phyloP scores from a whole-genome alignment of 2,329 filamentous ascomycete genomes.

The Pseudogymnoascus sp. region DNA sequence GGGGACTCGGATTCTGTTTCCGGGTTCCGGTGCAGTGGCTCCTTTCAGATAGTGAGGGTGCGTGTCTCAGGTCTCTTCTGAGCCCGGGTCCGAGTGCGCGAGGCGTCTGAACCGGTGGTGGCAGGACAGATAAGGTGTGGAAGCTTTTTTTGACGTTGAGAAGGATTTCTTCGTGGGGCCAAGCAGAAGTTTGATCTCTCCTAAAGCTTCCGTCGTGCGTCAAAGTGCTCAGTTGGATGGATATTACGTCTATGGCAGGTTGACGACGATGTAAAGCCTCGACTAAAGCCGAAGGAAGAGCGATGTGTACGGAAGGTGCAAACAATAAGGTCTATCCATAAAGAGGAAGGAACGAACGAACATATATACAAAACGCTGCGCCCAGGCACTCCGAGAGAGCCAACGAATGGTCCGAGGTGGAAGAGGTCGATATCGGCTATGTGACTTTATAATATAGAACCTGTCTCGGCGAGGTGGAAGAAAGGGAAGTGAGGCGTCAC shows the following conservation, averaged over 20 bases:
- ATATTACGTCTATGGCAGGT: neutral
- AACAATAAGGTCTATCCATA: neutral
- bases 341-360: neutral
- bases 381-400: neutral
- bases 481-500: conserved; percentile 3
- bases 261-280: neutral
- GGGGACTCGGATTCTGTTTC: neutral
- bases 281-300: conserved; percentile 1
- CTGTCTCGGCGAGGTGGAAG: neutral
- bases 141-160: neutral
- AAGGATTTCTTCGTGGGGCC: neutral
- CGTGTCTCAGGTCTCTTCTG: neutral
- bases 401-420: neutral
- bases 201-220: neutral
- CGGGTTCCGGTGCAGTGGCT: neutral
- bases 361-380: neutral
- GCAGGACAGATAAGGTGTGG: neutral
- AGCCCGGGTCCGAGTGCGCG: neutral
- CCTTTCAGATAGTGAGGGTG: conserved; percentile 2
- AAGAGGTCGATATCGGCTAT: neutral
- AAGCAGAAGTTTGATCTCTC: neutral
- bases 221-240: neutral
- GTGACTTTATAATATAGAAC: conserved; percentile 4
- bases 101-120: neutral
- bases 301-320: neutral